These are phyloP conservation scores for Vinca major DNA, from an alignment of 305 asterid species.

Conservation along the genomic window DNA sequence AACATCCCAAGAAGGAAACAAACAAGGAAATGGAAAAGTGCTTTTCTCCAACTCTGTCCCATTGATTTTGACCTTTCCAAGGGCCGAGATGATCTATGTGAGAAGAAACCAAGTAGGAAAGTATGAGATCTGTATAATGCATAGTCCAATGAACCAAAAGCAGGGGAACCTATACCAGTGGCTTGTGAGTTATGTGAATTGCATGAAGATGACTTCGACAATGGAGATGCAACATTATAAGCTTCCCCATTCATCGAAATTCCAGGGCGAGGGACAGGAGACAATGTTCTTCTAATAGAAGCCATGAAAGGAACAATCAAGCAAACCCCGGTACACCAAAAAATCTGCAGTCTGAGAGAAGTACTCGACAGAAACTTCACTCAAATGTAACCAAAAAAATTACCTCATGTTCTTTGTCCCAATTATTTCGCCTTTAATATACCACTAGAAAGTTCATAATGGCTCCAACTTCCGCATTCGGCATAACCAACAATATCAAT, in stretches of 20 bases:
- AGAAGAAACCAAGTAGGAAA: conserved; percentile 36
- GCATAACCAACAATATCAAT: neutral
- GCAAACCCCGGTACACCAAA: conserved; percentile 15
- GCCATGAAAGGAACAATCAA: conserved; percentile 37
- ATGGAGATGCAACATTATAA: conserved; percentile 45
- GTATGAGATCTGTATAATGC: conserved; percentile 37
- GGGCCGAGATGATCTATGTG: conserved; percentile 43
- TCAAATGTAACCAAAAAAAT: conserved; percentile 1
- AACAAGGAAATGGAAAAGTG: conserved; percentile 43
- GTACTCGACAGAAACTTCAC: neutral
- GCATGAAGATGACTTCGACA: conserved; percentile 54
- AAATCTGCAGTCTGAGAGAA: conserved; percentile 8
- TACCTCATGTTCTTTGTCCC: neutral
- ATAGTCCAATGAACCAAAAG: conserved; percentile 40
- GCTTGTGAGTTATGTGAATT: conserved; percentile 36
- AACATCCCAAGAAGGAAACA: conserved; percentile 55
- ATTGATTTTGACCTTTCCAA: conserved; percentile 49
- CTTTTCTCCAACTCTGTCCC: conserved; percentile 56
- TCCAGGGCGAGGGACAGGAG: conserved; percentile 56
- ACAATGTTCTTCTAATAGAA: conserved; percentile 58
- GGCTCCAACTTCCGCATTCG: neutral
- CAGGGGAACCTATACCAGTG: conserved; percentile 28
- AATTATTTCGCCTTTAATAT: neutral
- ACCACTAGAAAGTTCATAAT: neutral
- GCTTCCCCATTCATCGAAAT: conserved; percentile 44